These are phyloP conservation scores for Brasilioporus rufonigricans DNA, from an alignment of 768 basidiomycete species.

Conservation along the genomic window DNA sequence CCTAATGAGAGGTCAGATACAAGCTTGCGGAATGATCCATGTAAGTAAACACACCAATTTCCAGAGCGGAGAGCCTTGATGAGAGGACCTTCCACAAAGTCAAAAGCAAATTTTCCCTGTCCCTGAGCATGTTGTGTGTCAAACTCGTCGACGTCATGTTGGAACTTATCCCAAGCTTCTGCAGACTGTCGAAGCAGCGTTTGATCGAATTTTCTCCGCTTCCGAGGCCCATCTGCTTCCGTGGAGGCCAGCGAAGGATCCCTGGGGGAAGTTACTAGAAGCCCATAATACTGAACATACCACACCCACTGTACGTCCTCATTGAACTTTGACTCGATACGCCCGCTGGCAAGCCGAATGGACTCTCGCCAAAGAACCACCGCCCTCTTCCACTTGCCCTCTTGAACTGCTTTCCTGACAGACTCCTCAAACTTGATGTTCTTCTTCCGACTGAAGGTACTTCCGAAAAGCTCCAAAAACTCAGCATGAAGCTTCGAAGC, in stretches of 20 bases:
- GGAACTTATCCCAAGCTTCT: constrained; percentile 65
- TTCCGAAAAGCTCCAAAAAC: constrained; percentile 79
- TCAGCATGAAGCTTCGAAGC: constrained; percentile 65
- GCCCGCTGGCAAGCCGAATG: constrained; percentile 62
- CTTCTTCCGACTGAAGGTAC: constrained; percentile 86
- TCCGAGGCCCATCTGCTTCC: constrained; percentile 53
- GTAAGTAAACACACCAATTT: constrained; percentile 67
- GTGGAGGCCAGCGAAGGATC: constrained; percentile 29
- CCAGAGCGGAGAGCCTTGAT: constrained; percentile 85
- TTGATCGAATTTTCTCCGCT: constrained; percentile 64
- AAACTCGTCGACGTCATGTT: constrained; percentile 70
- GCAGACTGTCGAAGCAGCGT: constrained; percentile 42
- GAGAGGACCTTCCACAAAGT: constrained; percentile 95
- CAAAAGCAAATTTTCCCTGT: constrained; percentile 88
- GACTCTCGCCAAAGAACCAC: constrained; percentile 85
- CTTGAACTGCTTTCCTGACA: constrained; percentile 75
- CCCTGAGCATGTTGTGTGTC: constrained; percentile 86
- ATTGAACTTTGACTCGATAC: constrained; percentile 42
- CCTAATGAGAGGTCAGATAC: constrained; percentile 44
- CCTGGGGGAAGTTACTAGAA: constrained; percentile 1
- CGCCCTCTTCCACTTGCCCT: constrained; percentile 82
- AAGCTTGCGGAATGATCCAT: not conserved
- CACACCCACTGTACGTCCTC: constrained; percentile 29
- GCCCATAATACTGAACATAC: not conserved
- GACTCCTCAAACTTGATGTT: constrained; percentile 85